Evolutionary conservation across 2,329 filamentous ascomycete genomes (phyloP).

Genomic region (Microsporum audouinii): DNA sequence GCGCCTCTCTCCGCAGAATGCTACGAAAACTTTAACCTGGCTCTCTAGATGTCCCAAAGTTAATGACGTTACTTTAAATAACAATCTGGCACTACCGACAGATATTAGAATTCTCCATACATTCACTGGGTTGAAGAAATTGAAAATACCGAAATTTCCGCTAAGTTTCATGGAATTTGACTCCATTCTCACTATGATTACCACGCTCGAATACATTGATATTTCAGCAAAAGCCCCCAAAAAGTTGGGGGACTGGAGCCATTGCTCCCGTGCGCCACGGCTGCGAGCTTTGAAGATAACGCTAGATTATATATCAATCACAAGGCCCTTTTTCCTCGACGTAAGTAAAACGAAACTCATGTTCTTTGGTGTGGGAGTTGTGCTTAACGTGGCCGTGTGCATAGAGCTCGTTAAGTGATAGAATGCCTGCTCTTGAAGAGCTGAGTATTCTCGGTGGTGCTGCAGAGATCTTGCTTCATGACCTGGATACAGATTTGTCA

Average conservation of each 20-base stretch:
- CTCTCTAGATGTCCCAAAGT: constrained; percentile 22
- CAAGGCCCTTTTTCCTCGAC: neutral
- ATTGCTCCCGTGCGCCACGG: neutral
- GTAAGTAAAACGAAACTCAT: neutral
- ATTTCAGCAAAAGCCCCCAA: neutral
- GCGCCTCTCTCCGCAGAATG: constrained; percentile 17
- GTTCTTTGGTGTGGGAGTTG: neutral
- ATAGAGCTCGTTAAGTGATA: neutral
- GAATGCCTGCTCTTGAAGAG: neutral
- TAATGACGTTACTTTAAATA: constrained; percentile 21
- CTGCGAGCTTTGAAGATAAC: neutral
- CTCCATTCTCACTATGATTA: neutral
- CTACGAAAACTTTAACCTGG: constrained; percentile 18
- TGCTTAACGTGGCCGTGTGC: neutral
- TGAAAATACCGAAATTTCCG: neutral
- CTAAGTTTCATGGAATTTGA: neutral
- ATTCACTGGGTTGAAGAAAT: neutral
- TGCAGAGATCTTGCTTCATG: neutral
- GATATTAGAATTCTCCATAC: neutral
- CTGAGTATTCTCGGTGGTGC: neutral
- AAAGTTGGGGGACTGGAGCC: neutral
- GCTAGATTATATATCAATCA: neutral
- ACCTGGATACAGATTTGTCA: neutral
- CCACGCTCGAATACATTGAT: neutral
- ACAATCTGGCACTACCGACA: neutral